Evolutionary conservation across 148 eudicot genomes (phyloP).

Genomic region (Arbutus unedo): DNA sequence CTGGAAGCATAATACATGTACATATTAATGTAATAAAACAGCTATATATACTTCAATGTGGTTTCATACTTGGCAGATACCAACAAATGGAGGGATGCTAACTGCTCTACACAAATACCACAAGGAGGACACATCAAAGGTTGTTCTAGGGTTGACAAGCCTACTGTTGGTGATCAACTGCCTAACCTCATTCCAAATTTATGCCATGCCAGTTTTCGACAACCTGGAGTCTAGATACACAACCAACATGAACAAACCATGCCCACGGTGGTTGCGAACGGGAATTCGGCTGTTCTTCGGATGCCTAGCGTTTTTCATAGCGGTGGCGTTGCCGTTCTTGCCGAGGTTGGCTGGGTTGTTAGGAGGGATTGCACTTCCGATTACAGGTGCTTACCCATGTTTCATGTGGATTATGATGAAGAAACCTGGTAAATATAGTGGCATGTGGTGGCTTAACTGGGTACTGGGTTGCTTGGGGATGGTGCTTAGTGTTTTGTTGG

Average conservation of each 20-base stretch:
- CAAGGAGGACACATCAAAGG: constrained; percentile 42
- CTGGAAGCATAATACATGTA: no score
- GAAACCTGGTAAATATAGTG: constrained; percentile 41
- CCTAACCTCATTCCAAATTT: constrained; percentile 72
- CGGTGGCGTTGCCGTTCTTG: constrained; percentile 73
- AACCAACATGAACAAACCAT: constrained; percentile 52
- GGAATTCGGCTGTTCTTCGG: constrained; percentile 55
- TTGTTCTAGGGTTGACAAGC: constrained; percentile 38
- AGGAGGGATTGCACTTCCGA: constrained; percentile 70
- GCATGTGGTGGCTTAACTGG: constrained; percentile 75
- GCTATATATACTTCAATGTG: neutral
- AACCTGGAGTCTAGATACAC: constrained; percentile 65
- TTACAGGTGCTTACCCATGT: constrained; percentile 81
- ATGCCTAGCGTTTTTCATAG: constrained; percentile 61
- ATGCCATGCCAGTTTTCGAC: constrained; percentile 94
- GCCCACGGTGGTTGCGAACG: constrained; percentile 58
- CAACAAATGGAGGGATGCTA: constrained; percentile 50
- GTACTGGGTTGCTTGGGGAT: constrained; percentile 65
- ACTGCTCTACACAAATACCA: constrained; percentile 63
- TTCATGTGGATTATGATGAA: constrained; percentile 72
- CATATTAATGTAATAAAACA: no score
- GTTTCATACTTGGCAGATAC: constrained; percentile 40
- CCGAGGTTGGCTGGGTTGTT: constrained; percentile 65
- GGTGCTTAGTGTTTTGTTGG: constrained; percentile 52
- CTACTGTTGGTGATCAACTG: constrained; percentile 55